Base-by-base conservation (phyloP, 805 yeast species). In the Pichia californica region DNA sequence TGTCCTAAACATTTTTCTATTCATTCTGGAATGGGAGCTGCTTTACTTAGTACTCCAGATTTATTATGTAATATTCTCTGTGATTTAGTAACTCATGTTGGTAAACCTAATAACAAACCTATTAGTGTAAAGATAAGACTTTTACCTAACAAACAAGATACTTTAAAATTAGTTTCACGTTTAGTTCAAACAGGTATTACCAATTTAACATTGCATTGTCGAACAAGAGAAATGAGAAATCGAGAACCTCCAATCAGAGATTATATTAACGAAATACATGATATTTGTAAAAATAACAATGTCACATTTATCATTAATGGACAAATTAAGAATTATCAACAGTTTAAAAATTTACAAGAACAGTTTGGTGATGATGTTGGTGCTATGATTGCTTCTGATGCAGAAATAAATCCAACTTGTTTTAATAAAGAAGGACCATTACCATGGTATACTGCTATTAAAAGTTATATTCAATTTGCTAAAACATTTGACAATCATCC, bases 21-120 rank as follows among this genome's bases (percentile, higher is more conserved):
- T 3, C 99, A 93, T 62, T 73, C 94, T 0, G 99, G 99, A 1
- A 93, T 93, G 98, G 99, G 99, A 5, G 96, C 98, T 3, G 97
- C 96, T 1, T 68, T 93, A 36, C 68, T 93, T 43, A 68, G 72
- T 27, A 86, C 89, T 0, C 97, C 98, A 0, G 96, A 86, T 36
- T 65, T 76, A 31, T 68, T 93, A 15, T 83, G 82, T 51, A 71
- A 72, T 14, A 93, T 93, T 26, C 64, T 93, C 47, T 62, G 63
- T 4, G 72, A 74, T 7, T 65, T 93, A 38, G 97, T 93, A 2
- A 72, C 72, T 20, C 70, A 88, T 50, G 89, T 93, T 1, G 99
- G 99, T 6, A 69, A 63, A 43, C 94, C 94, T 5, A 61, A 74
- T 54, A 64, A 70, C 16, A 86, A 88, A 52, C 88, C 95, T 21